Evolutionary conservation across 768 basidiomycete genomes (phyloP).

Genomic region (Lentinula guzmanii): DNA sequence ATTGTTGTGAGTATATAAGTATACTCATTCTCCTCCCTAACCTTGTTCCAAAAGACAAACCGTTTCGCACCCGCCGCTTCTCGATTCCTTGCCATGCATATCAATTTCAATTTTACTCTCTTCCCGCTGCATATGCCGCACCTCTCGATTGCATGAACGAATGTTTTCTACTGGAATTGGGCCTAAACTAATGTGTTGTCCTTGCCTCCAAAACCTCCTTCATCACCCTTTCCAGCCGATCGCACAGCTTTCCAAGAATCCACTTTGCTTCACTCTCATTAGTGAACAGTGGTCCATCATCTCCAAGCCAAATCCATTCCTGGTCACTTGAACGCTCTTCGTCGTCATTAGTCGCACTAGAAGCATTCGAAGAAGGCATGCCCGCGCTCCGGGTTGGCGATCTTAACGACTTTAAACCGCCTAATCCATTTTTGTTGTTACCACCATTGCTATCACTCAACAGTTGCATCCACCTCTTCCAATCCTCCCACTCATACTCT

Average conservation of each 20-base stretch:
- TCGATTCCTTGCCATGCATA: too few species aligned
- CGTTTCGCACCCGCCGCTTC: too few species aligned
- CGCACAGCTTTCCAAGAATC: conserved; percentile 28
- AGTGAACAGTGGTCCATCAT: conserved; percentile 34
- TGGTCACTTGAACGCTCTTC: conserved; percentile 2
- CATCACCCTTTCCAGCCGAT: conserved; percentile 26
- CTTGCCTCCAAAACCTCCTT: conserved; percentile 10
- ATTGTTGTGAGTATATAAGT: too few species aligned
- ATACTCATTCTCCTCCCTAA: too few species aligned
- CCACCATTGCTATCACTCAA: conserved; percentile 14
- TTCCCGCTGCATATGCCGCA: too few species aligned
- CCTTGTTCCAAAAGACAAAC: too few species aligned
- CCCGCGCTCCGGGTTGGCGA: not conserved
- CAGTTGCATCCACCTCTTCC: conserved; percentile 26
- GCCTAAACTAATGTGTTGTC: conserved; percentile 11
- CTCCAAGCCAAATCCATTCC: conserved; percentile 32
- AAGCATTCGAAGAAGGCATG: not conserved
- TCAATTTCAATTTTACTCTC: too few species aligned
- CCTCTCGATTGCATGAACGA: too few species aligned
- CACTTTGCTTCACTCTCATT: conserved; percentile 28
- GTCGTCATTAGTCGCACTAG: not conserved
- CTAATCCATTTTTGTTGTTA: not conserved
- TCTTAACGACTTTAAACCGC: not conserved
- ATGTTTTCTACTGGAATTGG: too few species aligned
- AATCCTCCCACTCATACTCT: conserved; percentile 31